A percentile compares a stretch with the other conserved stretches of the same genome.
Evolutionary conservation across 1,284 basidiomycete species (phyloP).

Genomic region (Ustilago trichophora): DNA sequence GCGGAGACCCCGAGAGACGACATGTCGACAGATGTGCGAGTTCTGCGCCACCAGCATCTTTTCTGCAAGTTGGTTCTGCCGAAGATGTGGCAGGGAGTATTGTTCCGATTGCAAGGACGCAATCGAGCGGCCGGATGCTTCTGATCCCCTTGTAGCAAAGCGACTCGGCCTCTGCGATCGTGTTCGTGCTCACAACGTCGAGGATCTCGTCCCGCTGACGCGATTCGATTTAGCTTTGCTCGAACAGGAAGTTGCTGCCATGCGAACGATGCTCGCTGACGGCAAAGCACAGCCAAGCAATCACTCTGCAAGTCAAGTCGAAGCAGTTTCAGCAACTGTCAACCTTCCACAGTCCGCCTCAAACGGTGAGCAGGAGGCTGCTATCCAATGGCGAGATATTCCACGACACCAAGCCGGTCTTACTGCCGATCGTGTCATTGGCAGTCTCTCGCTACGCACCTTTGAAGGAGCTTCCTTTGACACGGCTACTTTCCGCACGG

Average conservation of each 20-base stretch:
- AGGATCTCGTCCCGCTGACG: slow-evolving; percentile 79
- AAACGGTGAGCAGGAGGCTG: not conserved
- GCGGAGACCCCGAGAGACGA: slow-evolving; percentile 34
- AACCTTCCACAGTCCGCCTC: not conserved
- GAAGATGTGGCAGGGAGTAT: slow-evolving; percentile 85
- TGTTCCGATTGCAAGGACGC: slow-evolving; percentile 83
- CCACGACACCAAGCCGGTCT: slow-evolving; percentile 12
- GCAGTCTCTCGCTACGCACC: slow-evolving; percentile 12
- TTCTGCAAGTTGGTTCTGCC: slow-evolving; percentile 86
- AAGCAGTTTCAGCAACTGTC: too few relatives aligned
- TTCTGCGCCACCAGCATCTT: slow-evolving; percentile 92
- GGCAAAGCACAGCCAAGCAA: not conserved
- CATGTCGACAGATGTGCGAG: slow-evolving; percentile 70
- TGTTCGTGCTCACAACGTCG: slow-evolving; percentile 34
- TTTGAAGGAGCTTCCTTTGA: slow-evolving; percentile 17
- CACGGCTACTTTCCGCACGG: slow-evolving; percentile 20
- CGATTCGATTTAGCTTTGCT: slow-evolving; percentile 74
- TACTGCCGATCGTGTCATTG: slow-evolving; percentile 22
- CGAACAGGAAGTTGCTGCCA: slow-evolving; percentile 74
- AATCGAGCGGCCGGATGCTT: slow-evolving; percentile 67
- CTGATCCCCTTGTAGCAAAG: slow-evolving; percentile 8
- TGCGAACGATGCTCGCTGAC: slow-evolving; percentile 67
- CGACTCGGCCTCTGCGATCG: slow-evolving; percentile 38
- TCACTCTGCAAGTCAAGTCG: too few relatives aligned
- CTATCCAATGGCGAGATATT: slow-evolving; percentile 18